A percentile compares a stretch with the other conserved stretches of the same genome.
phyloP scores from a whole-genome alignment of 331 rosid species.

The Malus hybrid region DNA sequence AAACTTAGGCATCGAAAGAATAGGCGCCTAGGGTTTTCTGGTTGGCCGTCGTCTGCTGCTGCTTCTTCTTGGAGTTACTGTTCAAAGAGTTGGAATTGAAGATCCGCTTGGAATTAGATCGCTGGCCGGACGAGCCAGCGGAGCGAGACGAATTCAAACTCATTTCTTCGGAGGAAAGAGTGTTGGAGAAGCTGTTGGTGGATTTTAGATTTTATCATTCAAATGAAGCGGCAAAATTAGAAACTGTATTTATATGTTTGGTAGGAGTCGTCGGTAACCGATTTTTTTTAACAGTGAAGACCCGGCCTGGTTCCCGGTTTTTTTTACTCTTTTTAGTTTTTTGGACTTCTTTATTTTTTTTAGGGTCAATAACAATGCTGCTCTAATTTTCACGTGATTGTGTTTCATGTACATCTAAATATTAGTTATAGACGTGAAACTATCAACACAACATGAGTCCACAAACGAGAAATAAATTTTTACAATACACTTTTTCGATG shows the following conservation, averaged over 20 bases:
- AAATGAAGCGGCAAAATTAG: slow-evolving; percentile 29
- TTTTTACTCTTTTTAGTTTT: too few species aligned
- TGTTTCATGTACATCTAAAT: too few species aligned
- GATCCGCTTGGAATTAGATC: slow-evolving; percentile 56
- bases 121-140: slow-evolving; percentile 26
- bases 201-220: not conserved
- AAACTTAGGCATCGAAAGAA: not conserved
- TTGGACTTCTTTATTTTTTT: too few species aligned
- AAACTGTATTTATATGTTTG: not conserved
- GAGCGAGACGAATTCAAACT: slow-evolving; percentile 52
- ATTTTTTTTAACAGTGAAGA: too few species aligned
- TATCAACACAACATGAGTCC: not conserved
- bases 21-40: slow-evolving; percentile 81
- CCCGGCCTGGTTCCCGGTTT: too few species aligned
- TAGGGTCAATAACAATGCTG: too few species aligned
- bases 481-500: not conserved
- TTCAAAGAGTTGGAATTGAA: slow-evolving; percentile 30
- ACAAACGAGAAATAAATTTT: too few species aligned
- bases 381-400: too few species aligned
- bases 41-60: slow-evolving; percentile 15
- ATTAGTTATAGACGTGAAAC: not conserved
- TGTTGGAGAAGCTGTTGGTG: slow-evolving; percentile 2
- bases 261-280: too few species aligned
- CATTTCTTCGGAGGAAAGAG: slow-evolving; percentile 27
- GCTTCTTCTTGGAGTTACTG: slow-evolving; percentile 15